phyloP scores from a whole-genome alignment of 192 early-diverging fungal genomes.

The Backusella sp. region DNA sequence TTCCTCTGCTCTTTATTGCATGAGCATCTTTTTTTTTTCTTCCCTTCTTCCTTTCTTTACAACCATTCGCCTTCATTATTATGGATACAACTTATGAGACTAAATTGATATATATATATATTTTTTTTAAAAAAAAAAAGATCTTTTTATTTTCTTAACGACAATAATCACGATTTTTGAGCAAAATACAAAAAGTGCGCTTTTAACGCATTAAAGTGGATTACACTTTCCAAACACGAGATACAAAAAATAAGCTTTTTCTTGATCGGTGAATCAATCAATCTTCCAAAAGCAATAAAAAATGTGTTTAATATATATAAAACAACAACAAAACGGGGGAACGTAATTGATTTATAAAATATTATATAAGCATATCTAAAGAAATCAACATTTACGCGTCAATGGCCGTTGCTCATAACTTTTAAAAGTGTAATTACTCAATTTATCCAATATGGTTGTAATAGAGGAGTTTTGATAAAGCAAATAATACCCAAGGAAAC shows the following conservation, averaged over 20 bases:
- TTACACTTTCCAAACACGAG: neutral
- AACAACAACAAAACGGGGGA: neutral
- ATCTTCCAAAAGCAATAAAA: neutral
- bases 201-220: neutral
- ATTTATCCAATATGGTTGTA: neutral
- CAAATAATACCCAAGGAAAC: too few species aligned
- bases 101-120: too few species aligned
- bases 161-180: neutral
- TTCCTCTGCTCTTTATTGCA: neutral
- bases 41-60: too few species aligned
- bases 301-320: neutral
- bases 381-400: neutral
- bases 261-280: neutral
- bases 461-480: too few species aligned
- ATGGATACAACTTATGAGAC: too few species aligned
- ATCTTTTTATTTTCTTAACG: too few species aligned
- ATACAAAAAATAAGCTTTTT: neutral
- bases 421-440: neutral
- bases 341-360: neutral
- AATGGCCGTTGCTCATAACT: neutral
- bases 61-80: neutral
- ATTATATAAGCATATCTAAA: too few species aligned
- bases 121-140: too few species aligned
- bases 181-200: neutral
- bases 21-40: too few species aligned